These are phyloP conservation scores for Sporobolomyces phaffii DNA, from an alignment of 768 basidiomycete genomes.

Conservation along the genomic window DNA sequence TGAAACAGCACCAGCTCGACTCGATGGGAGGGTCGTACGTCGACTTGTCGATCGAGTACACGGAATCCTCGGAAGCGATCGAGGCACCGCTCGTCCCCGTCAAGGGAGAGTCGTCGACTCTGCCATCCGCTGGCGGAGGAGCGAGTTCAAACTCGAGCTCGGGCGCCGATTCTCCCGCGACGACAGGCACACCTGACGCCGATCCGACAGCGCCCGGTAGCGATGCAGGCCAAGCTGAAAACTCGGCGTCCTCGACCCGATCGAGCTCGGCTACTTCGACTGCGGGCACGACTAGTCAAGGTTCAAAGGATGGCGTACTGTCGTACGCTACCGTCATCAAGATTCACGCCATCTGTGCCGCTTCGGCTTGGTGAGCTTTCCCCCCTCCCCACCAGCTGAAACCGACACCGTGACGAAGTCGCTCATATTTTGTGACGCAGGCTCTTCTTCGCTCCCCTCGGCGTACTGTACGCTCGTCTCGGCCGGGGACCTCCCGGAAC, in stretches of 20 bases:
- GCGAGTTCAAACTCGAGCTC: neutral
- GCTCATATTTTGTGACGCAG: too few relatives aligned
- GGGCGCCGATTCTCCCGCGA: too few relatives aligned
- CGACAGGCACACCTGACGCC: too few relatives aligned
- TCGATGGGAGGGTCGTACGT: constrained; percentile 22
- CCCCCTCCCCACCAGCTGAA: too few relatives aligned
- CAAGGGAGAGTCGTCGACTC: neutral
- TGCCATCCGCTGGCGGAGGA: neutral
- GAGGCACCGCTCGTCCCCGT: constrained; percentile 16
- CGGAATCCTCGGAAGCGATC: neutral
- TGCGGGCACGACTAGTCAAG: too few relatives aligned
- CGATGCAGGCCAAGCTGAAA: too few relatives aligned
- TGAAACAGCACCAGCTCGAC: constrained; percentile 21
- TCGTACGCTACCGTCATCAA: constrained; percentile 11
- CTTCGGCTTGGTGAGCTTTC: constrained; percentile 6
- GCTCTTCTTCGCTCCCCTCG: constrained; percentile 18
- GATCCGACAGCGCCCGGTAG: too few relatives aligned
- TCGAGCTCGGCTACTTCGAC: too few relatives aligned
- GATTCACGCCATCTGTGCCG: constrained; percentile 16
- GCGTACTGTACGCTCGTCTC: constrained; percentile 18
- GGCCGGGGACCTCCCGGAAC: neutral
- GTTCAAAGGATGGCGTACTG: too few relatives aligned
- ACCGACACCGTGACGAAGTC: too few relatives aligned
- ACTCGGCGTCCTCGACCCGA: too few relatives aligned
- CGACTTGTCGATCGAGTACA: constrained; percentile 21